Conservation (phyloP, 441 rosid species). For the Jatropha multifida region DNA sequence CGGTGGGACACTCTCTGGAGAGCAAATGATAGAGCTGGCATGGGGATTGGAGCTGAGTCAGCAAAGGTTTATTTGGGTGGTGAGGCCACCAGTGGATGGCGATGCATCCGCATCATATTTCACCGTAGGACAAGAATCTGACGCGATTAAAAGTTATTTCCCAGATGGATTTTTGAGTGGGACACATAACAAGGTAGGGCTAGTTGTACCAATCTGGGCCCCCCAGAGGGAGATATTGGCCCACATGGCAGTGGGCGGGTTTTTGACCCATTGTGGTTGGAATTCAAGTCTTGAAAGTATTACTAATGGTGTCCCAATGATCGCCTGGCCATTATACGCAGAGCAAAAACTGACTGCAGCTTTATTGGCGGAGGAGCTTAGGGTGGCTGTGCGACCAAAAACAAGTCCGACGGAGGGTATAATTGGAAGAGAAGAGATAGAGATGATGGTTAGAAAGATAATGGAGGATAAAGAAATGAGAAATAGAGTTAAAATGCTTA, state of each 20-base stretch:
- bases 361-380: slow-evolving; percentile 28
- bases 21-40: slow-evolving; percentile 46
- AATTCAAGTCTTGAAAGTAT: slow-evolving; percentile 34
- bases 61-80: slow-evolving; percentile 61
- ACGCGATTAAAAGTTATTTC: slow-evolving; percentile 17
- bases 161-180: slow-evolving; percentile 38
- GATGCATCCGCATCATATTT: slow-evolving; percentile 17
- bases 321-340: slow-evolving; percentile 36
- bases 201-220: slow-evolving; percentile 34
- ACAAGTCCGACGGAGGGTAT: neutral
- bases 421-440: slow-evolving; percentile 32
- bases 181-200: slow-evolving; percentile 9
- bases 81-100: slow-evolving; percentile 27
- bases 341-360: slow-evolving; percentile 40
- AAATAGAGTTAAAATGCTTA: slow-evolving; percentile 19
- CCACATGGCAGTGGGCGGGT: slow-evolving; percentile 34
- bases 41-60: slow-evolving; percentile 51
- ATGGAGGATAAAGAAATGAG: slow-evolving; percentile 29
- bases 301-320: slow-evolving; percentile 33
- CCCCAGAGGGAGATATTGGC: slow-evolving; percentile 34
- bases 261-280: slow-evolving; percentile 42
- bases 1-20: slow-evolving; percentile 49
- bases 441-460: slow-evolving; percentile 22
- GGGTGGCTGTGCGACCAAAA: slow-evolving; percentile 22
- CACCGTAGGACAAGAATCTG: neutral